Conservation (phyloP, 2,329 filamentous ascomycete species). For the Venturiaceae sp. region DNA sequence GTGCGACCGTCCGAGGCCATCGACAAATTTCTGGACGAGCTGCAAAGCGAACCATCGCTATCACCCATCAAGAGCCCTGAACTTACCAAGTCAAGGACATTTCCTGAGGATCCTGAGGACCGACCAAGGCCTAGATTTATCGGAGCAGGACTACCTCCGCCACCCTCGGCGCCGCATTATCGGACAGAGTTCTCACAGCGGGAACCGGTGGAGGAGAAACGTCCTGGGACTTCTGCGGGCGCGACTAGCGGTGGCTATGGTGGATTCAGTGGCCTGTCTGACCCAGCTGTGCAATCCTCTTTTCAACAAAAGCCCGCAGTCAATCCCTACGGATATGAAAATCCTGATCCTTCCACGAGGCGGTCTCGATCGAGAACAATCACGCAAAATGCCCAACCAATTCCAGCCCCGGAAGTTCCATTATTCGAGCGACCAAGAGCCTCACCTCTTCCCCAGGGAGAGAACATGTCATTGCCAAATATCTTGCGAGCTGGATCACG, state of each 20-base stretch:
- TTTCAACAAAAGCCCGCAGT: neutral
- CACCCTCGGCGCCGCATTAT: neutral
- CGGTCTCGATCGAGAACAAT: neutral
- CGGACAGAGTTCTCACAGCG: neutral
- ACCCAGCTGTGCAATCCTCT: neutral
- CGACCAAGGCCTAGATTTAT: conserved; percentile 2
- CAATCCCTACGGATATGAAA: neutral
- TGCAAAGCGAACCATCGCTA: conserved; percentile 22
- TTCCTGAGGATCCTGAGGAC: neutral
- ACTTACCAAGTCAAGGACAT: neutral
- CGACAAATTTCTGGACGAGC: conserved; percentile 24
- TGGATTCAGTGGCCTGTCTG: neutral
- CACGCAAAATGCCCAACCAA: neutral
- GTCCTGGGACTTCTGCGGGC: neutral
- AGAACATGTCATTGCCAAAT: neutral
- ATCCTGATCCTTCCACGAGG: neutral
- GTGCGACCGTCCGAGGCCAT: conserved; percentile 17
- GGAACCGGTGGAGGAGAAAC: neutral
- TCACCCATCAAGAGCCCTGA: conserved; percentile 10
- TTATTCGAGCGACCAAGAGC: neutral
- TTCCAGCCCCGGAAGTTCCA: neutral
- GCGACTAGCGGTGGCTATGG: neutral
- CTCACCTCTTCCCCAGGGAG: neutral
- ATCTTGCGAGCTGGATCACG: neutral
- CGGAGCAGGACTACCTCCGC: conserved; percentile 1